Evolutionary conservation across 352 stramenopile species (phyloP), one percentile per base, ranked within the genome.

Genomic region (Phytophthora boehmeriae): DNA sequence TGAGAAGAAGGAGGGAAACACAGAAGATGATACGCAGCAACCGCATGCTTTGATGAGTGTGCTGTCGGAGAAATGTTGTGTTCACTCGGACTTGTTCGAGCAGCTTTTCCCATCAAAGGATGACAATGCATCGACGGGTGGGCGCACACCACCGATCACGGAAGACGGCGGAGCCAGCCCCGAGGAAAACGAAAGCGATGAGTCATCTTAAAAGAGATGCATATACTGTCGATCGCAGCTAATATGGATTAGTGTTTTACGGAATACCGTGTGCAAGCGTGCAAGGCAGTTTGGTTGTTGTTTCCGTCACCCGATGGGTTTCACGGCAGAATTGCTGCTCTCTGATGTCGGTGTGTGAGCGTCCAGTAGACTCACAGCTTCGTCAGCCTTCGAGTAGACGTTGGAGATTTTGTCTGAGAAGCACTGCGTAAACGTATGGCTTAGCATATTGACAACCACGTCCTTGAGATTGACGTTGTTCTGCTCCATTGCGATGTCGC

Each of bases 391-490:
- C 8, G 70, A 71, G 64, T 88, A 90, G 25, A 85, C 68, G 0
- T 66, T 63, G 27, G 74, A 66, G 14, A 90, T 50, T 45, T 86
- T 88, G 30, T 92, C 78, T 8, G 80, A 86, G 63, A 93, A 94
- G 58, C 83, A 94, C 25, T 90, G 77, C 16, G 83, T 88, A 63
- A 92, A 91, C 10, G 87, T 62, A 39, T 83, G 70, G 8, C 73
- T 82, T 20, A 90, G 62, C 55, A 86, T 83, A 54, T 80, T 77
- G 27, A 90, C 54, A 32, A 92, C 72, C 2, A 89, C 72, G 44
- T 91, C 77, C 63, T 94, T 92, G 4, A 92, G 45, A 45, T 79
- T 87, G 45, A 87, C 60, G 25, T 93, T 81, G 51, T 86, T 83
- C 46, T 94, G 79, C 62, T 92, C 85, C 32, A 91, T 73, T 8